Base-by-base conservation (phyloP, 768 basidiomycete genomes). In the Hygrocybe coccinea region DNA sequence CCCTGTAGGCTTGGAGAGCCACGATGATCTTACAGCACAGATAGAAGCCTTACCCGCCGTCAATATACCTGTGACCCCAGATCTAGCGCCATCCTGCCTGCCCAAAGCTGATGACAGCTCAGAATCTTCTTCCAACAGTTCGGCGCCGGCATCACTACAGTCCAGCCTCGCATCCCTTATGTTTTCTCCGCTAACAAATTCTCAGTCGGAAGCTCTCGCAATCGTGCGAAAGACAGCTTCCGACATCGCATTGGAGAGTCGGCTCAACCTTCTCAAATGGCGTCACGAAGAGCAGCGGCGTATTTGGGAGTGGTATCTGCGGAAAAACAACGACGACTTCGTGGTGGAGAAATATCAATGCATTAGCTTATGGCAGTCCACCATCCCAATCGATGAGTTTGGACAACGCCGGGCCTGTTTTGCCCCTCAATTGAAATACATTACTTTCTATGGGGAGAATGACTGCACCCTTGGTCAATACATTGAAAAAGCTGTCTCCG, bases 261-360 rank as follows among this genome's bases (percentile, higher is more conserved):
- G 77, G 17, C 80, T 89, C 38, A 80, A 79, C 46, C 74, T 83
- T 36, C 71, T 89, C 37, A 85, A 87, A 66, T 86, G 85, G 77
- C 85, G 86, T 60, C 89, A 94, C 54, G 86, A 87, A 61, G 92
- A 95, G 62, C 88, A 91, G 59, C 81, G 88, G 36, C 85, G 90
- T 41, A 82, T 95, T 25, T 97, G 95, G 94, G 90, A 93, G 63
- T 97, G 93, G 94, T 95, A 95, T 65, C 74, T 90, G 10, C 82
- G 89, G 49, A 89, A 91, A 71, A 92, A 94, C 65, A 66, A 74
- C 11, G 90, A 93, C 64, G 88, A 91, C 64, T 87, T 98, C 62
- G 81, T 89, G 36, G 89, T 95, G 39, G 91, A 93, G 67, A 91
- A 93, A 67, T 97, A 95, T 63, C 97, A 98, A 65, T 84, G 86